Evolutionary conservation across 208 protist species (phyloP).

Genomic region (Crithidia bombi): DNA sequence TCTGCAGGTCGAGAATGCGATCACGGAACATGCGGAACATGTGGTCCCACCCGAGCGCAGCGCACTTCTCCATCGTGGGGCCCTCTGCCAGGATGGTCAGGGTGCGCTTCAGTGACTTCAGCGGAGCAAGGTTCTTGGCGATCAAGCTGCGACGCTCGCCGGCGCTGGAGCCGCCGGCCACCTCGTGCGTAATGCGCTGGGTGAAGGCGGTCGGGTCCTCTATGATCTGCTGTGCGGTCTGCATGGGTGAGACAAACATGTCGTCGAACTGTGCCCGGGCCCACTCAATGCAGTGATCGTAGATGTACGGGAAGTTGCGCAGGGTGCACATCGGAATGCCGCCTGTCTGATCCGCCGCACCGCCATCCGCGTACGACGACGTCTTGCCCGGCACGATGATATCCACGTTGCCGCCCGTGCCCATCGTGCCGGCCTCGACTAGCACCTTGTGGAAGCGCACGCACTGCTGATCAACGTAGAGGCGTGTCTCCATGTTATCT

Average conservation of each 20-base stretch:
- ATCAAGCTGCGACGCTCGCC: slow-evolving; percentile 81
- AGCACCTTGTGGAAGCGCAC: slow-evolving; percentile 97
- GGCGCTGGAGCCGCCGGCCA: slow-evolving; percentile 57
- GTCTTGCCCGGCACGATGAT: slow-evolving; percentile 98
- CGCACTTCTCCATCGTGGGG: slow-evolving; percentile 93
- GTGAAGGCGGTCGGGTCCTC: slow-evolving; percentile 77
- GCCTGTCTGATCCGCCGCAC: slow-evolving; percentile 96
- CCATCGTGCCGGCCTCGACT: slow-evolving; percentile 99
- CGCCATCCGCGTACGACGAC: slow-evolving; percentile 96
- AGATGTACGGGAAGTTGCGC: slow-evolving; percentile 99
- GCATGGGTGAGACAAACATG: slow-evolving; percentile 88
- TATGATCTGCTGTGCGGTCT: slow-evolving; percentile 81
- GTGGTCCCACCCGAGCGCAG: slow-evolving; percentile 92
- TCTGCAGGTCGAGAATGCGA: slow-evolving; percentile 97
- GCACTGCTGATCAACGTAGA: slow-evolving; percentile 96
- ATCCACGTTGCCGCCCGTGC: slow-evolving; percentile 98
- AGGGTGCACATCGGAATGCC: slow-evolving; percentile 99
- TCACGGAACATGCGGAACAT: slow-evolving; percentile 97
- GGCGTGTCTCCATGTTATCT: slow-evolving; percentile 98
- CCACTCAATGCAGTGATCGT: slow-evolving; percentile 99
- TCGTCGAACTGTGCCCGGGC: slow-evolving; percentile 93
- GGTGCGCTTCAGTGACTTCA: slow-evolving; percentile 59
- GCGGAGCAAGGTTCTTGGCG: slow-evolving; percentile 71
- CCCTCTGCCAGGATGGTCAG: slow-evolving; percentile 57
- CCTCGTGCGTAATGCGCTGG: slow-evolving; percentile 65